Evolutionary conservation across 306 rosid genomes (phyloP).

Genomic region (Trifolium repens): DNA sequence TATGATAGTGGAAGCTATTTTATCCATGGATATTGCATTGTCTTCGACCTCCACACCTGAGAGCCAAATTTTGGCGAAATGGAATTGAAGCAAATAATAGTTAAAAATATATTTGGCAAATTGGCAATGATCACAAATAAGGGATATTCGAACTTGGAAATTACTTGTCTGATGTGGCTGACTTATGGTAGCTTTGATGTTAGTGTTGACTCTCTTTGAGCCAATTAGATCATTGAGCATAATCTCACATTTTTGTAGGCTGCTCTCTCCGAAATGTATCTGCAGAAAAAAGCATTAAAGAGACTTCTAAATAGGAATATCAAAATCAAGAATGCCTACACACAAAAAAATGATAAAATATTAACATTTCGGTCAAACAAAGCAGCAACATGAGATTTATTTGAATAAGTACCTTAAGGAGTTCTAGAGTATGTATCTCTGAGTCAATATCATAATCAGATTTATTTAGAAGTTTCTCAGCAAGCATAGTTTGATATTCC

Average conservation of each 20-base stretch:
- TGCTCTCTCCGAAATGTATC: not conserved
- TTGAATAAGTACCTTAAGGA: constrained; percentile 68
- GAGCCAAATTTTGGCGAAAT: not conserved
- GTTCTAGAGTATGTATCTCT: constrained; percentile 91
- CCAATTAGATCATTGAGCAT: not conserved
- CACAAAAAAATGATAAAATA: constrained; percentile 26
- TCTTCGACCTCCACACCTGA: not conserved
- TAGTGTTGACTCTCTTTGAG: not conserved
- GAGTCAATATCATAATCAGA: constrained; percentile 93
- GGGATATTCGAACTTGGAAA: not conserved
- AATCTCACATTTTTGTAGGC: not conserved
- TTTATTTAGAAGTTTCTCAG: constrained; percentile 91
- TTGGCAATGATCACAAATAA: not conserved
- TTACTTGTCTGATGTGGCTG: not conserved
- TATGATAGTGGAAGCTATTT: not conserved
- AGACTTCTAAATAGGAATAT: not conserved
- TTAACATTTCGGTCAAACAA: constrained; percentile 34
- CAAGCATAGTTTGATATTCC: constrained; percentile 95
- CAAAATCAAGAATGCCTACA: not conserved
- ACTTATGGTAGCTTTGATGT: not conserved
- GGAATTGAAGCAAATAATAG: not conserved
- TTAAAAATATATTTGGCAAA: not conserved
- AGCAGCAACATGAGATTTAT: constrained; percentile 17
- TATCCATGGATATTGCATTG: not conserved
- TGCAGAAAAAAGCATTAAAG: not conserved